phyloP scores from a whole-genome alignment of 2,329 filamentous ascomycete genomes.

The Lasiodiplodia theobromae region DNA sequence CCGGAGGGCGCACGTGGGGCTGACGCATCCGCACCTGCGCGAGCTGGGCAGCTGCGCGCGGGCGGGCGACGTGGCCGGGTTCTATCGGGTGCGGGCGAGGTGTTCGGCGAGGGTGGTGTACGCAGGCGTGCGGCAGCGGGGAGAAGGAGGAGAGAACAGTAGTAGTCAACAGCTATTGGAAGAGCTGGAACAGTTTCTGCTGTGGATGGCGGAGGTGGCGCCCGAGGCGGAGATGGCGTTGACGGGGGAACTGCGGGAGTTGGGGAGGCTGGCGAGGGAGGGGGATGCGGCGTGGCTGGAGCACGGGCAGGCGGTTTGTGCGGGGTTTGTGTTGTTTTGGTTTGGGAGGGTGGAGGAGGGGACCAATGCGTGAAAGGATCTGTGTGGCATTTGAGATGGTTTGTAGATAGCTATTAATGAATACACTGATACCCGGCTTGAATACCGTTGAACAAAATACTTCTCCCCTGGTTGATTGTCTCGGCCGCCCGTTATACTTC shows the following conservation, averaged over 20 bases:
- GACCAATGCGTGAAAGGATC: background rate
- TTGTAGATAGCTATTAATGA: background rate
- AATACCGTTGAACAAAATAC: too few species aligned
- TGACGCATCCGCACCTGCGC: background rate
- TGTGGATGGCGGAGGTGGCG: slow-evolving; percentile 4
- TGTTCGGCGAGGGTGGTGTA: slow-evolving; percentile 5
- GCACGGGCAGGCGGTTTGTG: slow-evolving; percentile 6
- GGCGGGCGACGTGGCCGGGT: background rate
- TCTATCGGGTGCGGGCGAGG: background rate
- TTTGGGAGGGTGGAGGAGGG: slow-evolving; percentile 4
- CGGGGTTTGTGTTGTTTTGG: slow-evolving; percentile 17
- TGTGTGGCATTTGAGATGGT: background rate
- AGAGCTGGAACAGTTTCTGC: background rate
- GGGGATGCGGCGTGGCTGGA: background rate
- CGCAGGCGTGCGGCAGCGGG: too few species aligned
- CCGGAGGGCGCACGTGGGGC: background rate
- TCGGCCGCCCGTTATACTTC: background rate
- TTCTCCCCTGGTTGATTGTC: background rate
- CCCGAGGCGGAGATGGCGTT: slow-evolving; percentile 1
- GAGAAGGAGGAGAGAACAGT: too few species aligned
- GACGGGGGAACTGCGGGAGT: slow-evolving; percentile 2
- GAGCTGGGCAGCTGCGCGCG: background rate
- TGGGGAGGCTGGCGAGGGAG: slow-evolving; percentile 2
- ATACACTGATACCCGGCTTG: background rate
- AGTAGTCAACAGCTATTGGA: background rate